Conservation (phyloP, 208 protist species). For the Balamuthia mandrillaris region DNA sequence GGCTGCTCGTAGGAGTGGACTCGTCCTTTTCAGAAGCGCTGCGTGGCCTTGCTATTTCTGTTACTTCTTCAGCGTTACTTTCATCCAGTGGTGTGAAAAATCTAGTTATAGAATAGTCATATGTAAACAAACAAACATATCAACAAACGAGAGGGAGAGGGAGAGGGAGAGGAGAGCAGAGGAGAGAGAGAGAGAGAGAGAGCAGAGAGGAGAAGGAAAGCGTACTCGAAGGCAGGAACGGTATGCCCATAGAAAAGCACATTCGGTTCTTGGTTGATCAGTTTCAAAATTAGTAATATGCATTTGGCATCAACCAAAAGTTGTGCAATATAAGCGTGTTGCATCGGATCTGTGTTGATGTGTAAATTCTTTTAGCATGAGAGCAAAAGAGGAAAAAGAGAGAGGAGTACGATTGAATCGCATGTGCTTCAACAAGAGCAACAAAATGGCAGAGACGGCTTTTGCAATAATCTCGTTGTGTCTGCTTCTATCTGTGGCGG, state of each 20-base stretch:
- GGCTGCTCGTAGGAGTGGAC: not conserved
- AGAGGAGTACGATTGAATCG: not conserved
- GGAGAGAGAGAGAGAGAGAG: not conserved
- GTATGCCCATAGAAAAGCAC: not conserved
- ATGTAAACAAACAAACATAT: not conserved
- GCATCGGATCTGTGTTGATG: not conserved
- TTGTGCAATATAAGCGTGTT: not conserved
- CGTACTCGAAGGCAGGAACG: not conserved
- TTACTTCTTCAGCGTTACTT: not conserved
- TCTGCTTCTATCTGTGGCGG: not conserved
- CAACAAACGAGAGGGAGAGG: not conserved
- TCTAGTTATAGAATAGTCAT: not conserved
- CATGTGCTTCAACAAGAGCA: slow-evolving; percentile 32
- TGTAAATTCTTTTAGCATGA: not conserved
- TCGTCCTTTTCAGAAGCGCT: not conserved
- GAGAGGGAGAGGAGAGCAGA: not conserved
- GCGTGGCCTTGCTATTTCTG: not conserved
- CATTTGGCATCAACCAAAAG: slow-evolving; percentile 33
- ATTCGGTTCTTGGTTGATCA: slow-evolving; percentile 3
- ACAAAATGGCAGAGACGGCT: slow-evolving; percentile 15
- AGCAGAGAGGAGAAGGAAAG: too few species aligned
- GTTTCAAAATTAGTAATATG: slow-evolving; percentile 29
- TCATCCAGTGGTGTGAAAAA: not conserved
- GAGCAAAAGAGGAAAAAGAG: not conserved
- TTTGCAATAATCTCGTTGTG: slow-evolving; percentile 33